phyloP scores from a whole-genome alignment of 2,329 filamentous ascomycete genomes.

The Aspergillus piperis region DNA sequence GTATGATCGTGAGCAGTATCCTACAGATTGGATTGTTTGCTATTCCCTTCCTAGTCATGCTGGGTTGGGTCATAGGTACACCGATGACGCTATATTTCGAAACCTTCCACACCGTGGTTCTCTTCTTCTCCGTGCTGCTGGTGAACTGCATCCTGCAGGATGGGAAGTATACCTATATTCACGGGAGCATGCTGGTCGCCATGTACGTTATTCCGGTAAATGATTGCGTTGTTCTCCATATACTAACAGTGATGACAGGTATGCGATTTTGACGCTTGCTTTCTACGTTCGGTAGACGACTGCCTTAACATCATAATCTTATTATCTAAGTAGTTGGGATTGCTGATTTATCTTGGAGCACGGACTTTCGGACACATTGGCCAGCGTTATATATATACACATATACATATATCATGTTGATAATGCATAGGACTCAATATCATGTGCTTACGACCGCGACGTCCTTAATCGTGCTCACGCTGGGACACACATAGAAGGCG shows the following conservation, averaged over 20 bases:
- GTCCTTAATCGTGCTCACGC: background rate
- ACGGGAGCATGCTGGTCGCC: slow-evolving; percentile 66
- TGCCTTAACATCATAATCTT: background rate
- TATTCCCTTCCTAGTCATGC: slow-evolving; percentile 69
- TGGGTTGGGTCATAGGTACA: slow-evolving; percentile 69
- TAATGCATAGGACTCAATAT: background rate
- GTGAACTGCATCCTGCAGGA: slow-evolving; percentile 69
- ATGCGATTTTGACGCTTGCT: slow-evolving; percentile 13
- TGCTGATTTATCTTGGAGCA: background rate
- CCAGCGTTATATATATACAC: background rate
- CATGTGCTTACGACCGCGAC: background rate
- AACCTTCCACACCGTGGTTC: slow-evolving; percentile 70
- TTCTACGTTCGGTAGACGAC: slow-evolving; percentile 14
- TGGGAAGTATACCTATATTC: slow-evolving; percentile 74
- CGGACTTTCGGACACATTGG: background rate
- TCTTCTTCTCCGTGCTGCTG: slow-evolving; percentile 68
- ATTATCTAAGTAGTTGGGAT: background rate
- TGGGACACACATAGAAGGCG: slow-evolving; percentile 19
- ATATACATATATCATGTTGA: background rate
- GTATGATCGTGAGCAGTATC: slow-evolving; percentile 72
- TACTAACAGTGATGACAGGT: slow-evolving; percentile 10
- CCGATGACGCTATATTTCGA: slow-evolving; percentile 74
- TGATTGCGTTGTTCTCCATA: background rate
- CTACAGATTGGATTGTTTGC: slow-evolving; percentile 75
- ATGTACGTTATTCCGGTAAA: slow-evolving; percentile 33